These are phyloP conservation scores for Aureobasidium sp. DNA, from an alignment of 2,329 filamentous ascomycete genomes.

Conservation along the genomic window DNA sequence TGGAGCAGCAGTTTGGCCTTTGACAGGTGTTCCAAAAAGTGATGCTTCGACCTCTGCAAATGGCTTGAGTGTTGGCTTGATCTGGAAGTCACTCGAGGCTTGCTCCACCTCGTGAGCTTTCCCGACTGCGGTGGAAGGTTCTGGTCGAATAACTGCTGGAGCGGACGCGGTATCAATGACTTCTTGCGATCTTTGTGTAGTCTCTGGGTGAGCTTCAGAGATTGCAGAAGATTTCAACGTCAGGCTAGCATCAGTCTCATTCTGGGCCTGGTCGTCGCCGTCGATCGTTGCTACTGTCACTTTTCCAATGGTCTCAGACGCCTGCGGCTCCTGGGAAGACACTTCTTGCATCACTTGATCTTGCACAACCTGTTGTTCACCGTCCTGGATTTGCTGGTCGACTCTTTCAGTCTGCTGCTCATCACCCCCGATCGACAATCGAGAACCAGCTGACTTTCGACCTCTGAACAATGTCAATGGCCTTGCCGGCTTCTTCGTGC, in stretches of 20 bases:
- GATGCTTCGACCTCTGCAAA: slow-evolving; percentile 10
- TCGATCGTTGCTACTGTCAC: neutral
- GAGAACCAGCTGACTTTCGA: neutral
- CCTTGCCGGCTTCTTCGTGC: slow-evolving; percentile 6
- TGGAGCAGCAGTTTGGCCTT: neutral
- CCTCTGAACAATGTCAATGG: slow-evolving; percentile 7
- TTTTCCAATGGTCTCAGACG: neutral
- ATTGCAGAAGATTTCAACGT: neutral
- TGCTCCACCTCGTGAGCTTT: neutral
- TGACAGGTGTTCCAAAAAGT: slow-evolving; percentile 5
- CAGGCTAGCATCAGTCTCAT: neutral
- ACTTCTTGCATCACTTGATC: neutral
- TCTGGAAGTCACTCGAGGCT: neutral
- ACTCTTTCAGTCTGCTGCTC: neutral
- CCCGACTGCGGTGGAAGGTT: neutral
- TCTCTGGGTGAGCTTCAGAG: neutral
- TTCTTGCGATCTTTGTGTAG: neutral
- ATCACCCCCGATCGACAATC: neutral
- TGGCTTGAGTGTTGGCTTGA: slow-evolving; percentile 6
- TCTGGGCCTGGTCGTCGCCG: neutral
- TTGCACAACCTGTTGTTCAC: neutral
- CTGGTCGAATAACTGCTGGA: neutral
- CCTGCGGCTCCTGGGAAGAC: neutral
- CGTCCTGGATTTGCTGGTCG: neutral
- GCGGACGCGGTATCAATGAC: neutral